These are phyloP conservation scores for Aspergillus leporis DNA, from an alignment of 495 filamentous ascomycete genomes.

Conservation along the genomic window DNA sequence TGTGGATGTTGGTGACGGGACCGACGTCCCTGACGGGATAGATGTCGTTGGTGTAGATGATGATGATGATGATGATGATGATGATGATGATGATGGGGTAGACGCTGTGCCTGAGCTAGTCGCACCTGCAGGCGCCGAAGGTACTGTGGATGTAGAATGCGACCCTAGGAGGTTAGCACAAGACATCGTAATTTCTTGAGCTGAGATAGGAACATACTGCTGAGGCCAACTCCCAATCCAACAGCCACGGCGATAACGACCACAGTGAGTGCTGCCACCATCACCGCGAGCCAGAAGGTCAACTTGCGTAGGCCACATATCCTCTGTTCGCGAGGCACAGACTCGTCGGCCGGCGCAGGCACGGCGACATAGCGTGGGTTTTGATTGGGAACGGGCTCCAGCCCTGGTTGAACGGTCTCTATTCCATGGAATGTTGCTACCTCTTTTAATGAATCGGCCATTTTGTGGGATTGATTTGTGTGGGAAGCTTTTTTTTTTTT, in stretches of 20 bases:
- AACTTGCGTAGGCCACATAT: conserved; percentile 1
- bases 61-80: conserved; percentile 5
- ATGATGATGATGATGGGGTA: conserved; percentile 3
- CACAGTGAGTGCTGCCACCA: neutral
- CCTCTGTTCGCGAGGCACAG: neutral
- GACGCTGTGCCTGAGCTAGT: neutral
- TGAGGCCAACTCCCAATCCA: conserved; percentile 14
- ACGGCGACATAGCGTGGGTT: neutral
- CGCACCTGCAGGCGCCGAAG: neutral
- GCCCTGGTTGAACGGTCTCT: neutral
- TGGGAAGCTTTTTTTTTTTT: neutral
- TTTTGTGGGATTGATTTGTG: neutral
- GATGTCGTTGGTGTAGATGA: conserved; percentile 8
- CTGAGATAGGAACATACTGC: conserved; percentile 1
- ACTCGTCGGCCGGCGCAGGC: neutral
- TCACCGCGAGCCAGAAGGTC: neutral
- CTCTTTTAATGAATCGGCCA: neutral
- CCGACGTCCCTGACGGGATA: neutral
- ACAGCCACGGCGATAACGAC: conserved; percentile 9
- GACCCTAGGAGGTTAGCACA: conserved; percentile 1
- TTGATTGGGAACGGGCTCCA: neutral
- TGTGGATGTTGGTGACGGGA: neutral
- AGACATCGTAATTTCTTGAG: neutral
- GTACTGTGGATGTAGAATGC: neutral
- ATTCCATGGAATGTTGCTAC: neutral